These are phyloP conservation scores for Pseudogymnoascus sp. DNA, from an alignment of 2,329 filamentous ascomycete genomes.

Conservation along the genomic window DNA sequence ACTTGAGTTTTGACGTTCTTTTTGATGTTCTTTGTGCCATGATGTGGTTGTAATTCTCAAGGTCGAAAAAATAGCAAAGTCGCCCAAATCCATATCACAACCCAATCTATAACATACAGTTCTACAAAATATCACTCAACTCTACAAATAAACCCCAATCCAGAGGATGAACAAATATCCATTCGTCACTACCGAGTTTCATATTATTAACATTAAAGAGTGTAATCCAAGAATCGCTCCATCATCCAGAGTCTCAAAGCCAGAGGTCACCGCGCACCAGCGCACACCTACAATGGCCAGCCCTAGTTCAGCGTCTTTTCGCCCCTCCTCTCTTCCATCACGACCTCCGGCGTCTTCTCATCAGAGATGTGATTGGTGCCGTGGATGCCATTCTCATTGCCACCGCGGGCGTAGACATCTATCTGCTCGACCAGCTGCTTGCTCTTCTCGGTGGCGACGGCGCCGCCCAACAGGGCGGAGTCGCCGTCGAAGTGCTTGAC, in stretches of 20 bases:
- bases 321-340: neutral
- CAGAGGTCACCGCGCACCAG: neutral
- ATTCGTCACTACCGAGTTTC: neutral
- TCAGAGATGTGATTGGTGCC: neutral
- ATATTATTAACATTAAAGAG: neutral
- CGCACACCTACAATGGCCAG: neutral
- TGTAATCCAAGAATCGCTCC: neutral
- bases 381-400: neutral
- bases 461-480: slow-evolving; percentile 27
- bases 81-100: neutral
- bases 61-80: neutral
- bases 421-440: slow-evolving; percentile 10
- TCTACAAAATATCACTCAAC: no score
- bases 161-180: neutral
- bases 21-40: no score
- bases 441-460: slow-evolving; percentile 20
- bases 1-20: no score
- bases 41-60: neutral
- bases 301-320: neutral
- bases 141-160: neutral
- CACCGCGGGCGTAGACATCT: neutral
- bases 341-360: neutral
- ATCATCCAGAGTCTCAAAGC: neutral
- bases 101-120: no score
- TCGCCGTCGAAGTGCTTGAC: slow-evolving; percentile 38